Base-by-base conservation (phyloP, 2,329 filamentous ascomycete species). In the Verruconis gallopava region DNA sequence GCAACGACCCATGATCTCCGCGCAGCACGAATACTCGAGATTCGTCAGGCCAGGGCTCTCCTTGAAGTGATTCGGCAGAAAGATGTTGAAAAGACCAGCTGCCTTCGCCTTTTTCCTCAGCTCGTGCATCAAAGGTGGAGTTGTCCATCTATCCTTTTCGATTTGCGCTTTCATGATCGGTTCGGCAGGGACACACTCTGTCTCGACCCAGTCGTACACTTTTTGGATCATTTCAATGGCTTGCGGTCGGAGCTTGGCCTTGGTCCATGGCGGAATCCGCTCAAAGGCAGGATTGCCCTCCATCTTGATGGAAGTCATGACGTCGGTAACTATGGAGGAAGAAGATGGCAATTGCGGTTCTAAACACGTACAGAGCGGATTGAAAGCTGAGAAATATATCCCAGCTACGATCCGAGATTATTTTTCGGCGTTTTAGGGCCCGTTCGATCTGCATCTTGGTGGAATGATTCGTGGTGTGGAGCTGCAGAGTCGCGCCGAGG, bases 201-300 rank as follows among this genome's bases (percentile, higher is more conserved):
- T 59, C 49, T 67, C 63, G 21, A 66, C 62, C 55, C 58, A 67
- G 30, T 65, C 56, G 42, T 64, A 54, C 12, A 66, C 63, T 37
- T 57, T 57, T 37, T 58, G 51, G 20, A 67, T 67, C 50, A 60
- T 64, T 17, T 62, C 57, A 38, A 66, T 54, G 17, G 64, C 64
- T 42, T 62, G 55, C 0, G 50, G 51, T 48, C 58, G 72, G 38
- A 75, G 56, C 49, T 67, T 73, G 11, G 72, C 61, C 45, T 68
- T 69, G 14, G 67, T 65, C 61, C 65, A 67, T 35, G 58, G 58
- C 12, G 61, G 61, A 42, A 61, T 58, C 40, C 55, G 57, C 11
- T 50, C 47, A 45, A 64, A 62, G n/a, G 59, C 59, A 44, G 58
- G 59, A 44, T 47, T 53, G 37, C 32, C 30, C 17, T 58, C 49